Evolutionary conservation across 805 yeast species (phyloP).

Genomic region (Komagataella pseudopastoris): DNA sequence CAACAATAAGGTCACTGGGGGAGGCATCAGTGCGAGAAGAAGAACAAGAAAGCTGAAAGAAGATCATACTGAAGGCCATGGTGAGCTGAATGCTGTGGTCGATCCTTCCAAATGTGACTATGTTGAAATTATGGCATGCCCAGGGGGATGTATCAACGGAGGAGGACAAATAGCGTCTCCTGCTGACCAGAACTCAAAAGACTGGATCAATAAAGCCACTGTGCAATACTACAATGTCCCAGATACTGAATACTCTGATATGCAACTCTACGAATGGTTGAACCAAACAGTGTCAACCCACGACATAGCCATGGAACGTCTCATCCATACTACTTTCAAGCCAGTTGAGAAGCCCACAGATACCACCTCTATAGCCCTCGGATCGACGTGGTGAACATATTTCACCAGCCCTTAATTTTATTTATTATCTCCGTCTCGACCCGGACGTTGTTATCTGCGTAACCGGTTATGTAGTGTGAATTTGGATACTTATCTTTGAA

Average conservation of each 20-base stretch:
- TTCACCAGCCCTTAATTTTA: neutral
- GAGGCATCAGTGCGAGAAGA: slow-evolving; percentile 7
- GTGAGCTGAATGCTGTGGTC: slow-evolving; percentile 16
- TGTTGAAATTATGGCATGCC: slow-evolving; percentile 97
- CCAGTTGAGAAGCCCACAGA: slow-evolving; percentile 40
- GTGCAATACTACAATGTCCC: slow-evolving; percentile 22
- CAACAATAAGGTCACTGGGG: slow-evolving; percentile 5
- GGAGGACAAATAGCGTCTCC: slow-evolving; percentile 75
- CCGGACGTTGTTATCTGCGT: no score
- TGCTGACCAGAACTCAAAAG: slow-evolving; percentile 18
- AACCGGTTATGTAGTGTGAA: neutral
- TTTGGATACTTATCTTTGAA: no score
- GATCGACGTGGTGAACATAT: slow-evolving; percentile 38
- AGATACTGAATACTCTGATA: neutral
- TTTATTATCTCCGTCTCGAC: no score
- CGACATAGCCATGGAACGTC: slow-evolving; percentile 19
- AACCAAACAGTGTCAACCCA: slow-evolving; percentile 17
- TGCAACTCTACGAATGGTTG: slow-evolving; percentile 18
- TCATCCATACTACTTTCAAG: slow-evolving; percentile 31
- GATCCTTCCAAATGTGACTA: slow-evolving; percentile 65
- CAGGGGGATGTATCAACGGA: slow-evolving; percentile 94
- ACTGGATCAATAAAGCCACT: slow-evolving; percentile 27
- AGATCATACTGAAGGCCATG: slow-evolving; percentile 25
- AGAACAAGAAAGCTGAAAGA: slow-evolving; percentile 13
- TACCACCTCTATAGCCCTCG: slow-evolving; percentile 30